Base-by-base conservation (phyloP, 225 moss, liverwort and hornwort species). In the Marchantia polymorpha region DNA sequence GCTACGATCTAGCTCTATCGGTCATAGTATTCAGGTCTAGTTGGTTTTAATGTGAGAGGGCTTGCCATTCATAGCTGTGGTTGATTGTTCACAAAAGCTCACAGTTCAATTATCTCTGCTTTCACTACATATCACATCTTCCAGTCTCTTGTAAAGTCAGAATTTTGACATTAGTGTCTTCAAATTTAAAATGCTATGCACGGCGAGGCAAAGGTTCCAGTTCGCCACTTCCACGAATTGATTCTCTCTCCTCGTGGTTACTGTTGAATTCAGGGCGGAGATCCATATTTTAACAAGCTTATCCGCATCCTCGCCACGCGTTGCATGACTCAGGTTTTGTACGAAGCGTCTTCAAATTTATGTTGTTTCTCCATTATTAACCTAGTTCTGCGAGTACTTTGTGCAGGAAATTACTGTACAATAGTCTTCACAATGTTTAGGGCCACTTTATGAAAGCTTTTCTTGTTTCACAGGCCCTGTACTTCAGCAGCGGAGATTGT, bases 261-360 rank as follows among this genome's bases (percentile, higher is more conserved):
- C 71, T 80, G 10, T 22, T 76, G 19, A 55, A 25, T 79, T 49
- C 81, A 96, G 96, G 89, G 89, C 39, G 87, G 83, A 66, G 99
- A 99, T 85, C 99, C 95, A 26, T 99, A 95, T 80, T 99, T 99
- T 87, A 99, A 99, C 91, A 99, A 95, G 84, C 93, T 99, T 10
- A 95, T 99, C 82, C 92, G 99, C 48, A 99, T 99, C 31, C 88
- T 99, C 69, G 99, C 99, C 73, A 99, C 99, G 17, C 91, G 99
- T 64, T 99, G 99, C 78, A 99, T 99, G 99, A 93, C 99, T 63
- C 99, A 99, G 96, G 96, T 94, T 65, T 66, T 81, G 74, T 22
- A 25, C 27, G 31, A 17, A 74, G 7, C 64, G 53, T 65, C 59
- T 3, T 69, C 25, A 69, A 39, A 23, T 27, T 26, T 31, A 67